Percentiles rank a stretch among this genome's conserved stretches.
Evolutionary conservation across 169 alveolate genomes (phyloP).

Genomic region (Cryptosporidium canis): DNA sequence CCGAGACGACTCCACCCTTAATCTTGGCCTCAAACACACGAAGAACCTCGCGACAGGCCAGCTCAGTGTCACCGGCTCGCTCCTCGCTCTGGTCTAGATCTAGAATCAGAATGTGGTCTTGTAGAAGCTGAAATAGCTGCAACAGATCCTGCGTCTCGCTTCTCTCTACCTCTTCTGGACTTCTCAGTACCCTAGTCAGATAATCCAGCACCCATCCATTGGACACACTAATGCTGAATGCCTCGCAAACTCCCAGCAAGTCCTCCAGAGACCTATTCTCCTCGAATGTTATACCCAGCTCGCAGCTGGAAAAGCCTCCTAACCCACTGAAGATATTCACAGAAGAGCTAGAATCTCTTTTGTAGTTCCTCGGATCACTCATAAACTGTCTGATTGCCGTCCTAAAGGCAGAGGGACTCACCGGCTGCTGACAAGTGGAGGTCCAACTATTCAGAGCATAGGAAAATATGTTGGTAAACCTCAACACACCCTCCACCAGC

Average conservation of each 20-base stretch:
- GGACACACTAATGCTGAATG: conserved; percentile 20
- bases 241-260: not conserved
- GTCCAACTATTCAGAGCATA: not conserved
- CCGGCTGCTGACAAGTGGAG: not conserved
- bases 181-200: not conserved
- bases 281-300: not conserved
- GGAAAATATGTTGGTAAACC: not conserved
- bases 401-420: not conserved
- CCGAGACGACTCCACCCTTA: not conserved
- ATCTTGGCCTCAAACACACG: not conserved
- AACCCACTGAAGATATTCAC: not conserved
- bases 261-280: not conserved
- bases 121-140: not conserved
- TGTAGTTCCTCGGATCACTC: not conserved
- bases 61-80: not conserved
- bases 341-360: not conserved
- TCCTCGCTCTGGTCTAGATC: not conserved
- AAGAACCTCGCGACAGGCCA: not conserved
- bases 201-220: not conserved
- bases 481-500: not conserved
- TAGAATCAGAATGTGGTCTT: not conserved
- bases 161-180: not conserved
- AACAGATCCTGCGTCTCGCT: not conserved
- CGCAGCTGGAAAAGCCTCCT: not conserved
- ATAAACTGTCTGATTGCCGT: not conserved